phyloP scores from a whole-genome alignment of 2,329 filamentous ascomycete species.

The Amphichorda felina region DNA sequence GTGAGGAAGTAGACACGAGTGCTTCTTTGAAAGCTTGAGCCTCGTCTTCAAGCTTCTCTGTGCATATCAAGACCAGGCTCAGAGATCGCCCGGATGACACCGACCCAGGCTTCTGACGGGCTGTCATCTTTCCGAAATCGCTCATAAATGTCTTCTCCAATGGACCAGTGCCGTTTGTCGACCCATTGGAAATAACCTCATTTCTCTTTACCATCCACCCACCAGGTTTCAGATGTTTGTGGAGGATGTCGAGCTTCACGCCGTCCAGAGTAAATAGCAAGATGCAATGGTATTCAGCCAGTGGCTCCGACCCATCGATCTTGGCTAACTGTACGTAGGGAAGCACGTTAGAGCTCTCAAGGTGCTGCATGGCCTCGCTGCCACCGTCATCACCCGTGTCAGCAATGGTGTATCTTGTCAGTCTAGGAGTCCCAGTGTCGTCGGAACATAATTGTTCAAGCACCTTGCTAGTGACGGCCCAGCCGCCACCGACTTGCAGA shows the following conservation, averaged over 20 bases:
- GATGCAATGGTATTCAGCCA: slow-evolving; percentile 20
- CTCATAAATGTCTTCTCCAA: too few species aligned
- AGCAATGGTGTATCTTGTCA: slow-evolving; percentile 21
- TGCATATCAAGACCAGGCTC: too few species aligned
- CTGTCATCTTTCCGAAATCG: too few species aligned
- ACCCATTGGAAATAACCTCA: too few species aligned
- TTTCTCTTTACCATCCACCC: slow-evolving; percentile 7
- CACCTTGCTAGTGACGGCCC: slow-evolving; percentile 8
- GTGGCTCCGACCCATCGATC: slow-evolving; percentile 8
- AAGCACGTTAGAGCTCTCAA: slow-evolving; percentile 8
- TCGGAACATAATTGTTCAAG: slow-evolving; percentile 13
- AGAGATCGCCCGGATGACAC: too few species aligned
- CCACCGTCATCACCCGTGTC: slow-evolving; percentile 4
- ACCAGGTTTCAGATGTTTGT: slow-evolving; percentile 13
- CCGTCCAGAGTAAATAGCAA: slow-evolving; percentile 9
- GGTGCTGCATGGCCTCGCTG: background rate
- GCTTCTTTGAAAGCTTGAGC: too few species aligned
- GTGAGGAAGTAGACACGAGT: too few species aligned
- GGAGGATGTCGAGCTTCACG: slow-evolving; percentile 7
- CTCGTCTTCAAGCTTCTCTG: too few species aligned
- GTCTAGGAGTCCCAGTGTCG: slow-evolving; percentile 13
- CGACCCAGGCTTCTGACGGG: too few species aligned
- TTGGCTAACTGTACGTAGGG: slow-evolving; percentile 16
- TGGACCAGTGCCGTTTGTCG: too few species aligned
- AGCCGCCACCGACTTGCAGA: slow-evolving; percentile 23